A percentile compares a stretch with the other conserved stretches of the same genome.
Evolutionary conservation across 2,329 filamentous ascomycete genomes (phyloP).

Genomic region (Shiraia bambusicola): DNA sequence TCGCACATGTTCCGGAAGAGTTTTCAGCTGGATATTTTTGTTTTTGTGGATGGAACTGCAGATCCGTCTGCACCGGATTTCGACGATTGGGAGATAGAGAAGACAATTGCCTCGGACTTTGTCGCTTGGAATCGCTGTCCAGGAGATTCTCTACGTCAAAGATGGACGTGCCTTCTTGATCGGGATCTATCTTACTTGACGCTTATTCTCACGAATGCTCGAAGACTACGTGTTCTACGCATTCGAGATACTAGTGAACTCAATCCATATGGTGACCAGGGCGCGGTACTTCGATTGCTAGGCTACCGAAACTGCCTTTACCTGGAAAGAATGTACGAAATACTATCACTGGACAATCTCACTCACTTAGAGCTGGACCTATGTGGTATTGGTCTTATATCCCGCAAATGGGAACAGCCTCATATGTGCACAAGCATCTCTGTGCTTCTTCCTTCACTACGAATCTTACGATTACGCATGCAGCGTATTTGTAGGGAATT

Average conservation of each 20-base stretch:
- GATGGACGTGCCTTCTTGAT: constrained; percentile 23
- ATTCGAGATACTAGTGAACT: constrained; percentile 20
- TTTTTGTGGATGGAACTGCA: too few relatives aligned
- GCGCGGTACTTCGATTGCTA: constrained; percentile 13
- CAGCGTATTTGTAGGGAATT: constrained; percentile 21
- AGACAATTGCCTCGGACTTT: too few relatives aligned
- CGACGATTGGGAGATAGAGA: too few relatives aligned
- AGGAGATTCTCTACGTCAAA: too few relatives aligned
- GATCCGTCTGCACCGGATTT: too few relatives aligned
- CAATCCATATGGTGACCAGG: constrained; percentile 15
- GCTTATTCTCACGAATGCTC: constrained; percentile 19
- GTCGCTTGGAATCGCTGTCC: too few relatives aligned
- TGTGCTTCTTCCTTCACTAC: constrained; percentile 45
- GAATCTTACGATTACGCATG: constrained; percentile 21
- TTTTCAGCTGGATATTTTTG: too few relatives aligned
- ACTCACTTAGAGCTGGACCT: constrained; percentile 17
- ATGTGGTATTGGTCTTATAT: constrained; percentile 9
- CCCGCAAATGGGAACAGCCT: constrained; percentile 11
- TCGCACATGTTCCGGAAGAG: too few relatives aligned
- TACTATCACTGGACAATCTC: constrained; percentile 18
- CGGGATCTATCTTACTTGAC: constrained; percentile 18
- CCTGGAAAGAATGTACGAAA: constrained; percentile 15
- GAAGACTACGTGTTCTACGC: constrained; percentile 20
- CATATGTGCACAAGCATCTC: constrained; percentile 49
- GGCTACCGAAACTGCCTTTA: constrained; percentile 21